Evolutionary conservation across 768 basidiomycete genomes (phyloP), one percentile per base, ranked within the genome.

Genomic region (Kockovaella imperatae): DNA sequence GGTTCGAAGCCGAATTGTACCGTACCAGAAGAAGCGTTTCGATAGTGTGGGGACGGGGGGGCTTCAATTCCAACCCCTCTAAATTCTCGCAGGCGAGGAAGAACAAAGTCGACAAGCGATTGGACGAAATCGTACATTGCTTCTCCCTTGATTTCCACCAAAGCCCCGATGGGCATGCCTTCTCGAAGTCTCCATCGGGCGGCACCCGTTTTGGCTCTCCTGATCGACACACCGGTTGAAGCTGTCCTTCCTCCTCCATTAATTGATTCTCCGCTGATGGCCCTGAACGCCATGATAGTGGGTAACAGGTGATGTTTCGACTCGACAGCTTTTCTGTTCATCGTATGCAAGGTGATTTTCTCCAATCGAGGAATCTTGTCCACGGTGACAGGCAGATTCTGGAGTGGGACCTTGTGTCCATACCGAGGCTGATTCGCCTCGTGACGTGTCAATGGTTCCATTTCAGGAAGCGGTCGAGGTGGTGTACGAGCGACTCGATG

Each of bases 111-210:
- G 61, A 82, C 80, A 60, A 99, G 78, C 6, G 81, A 82, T 48
- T 80, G 80, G 48, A 97, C 75, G 72, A 97, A 96, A 60, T 87
- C 85, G 75, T 87, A 96, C 91, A 97, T 96, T 58, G 83, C 80
- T 40, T 84, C 82, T 13, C 91, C 91, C 65, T 80, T 82, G 58
- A 99, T 73, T 67, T 86, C 86, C 52, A 96, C 88, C 74, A 90
- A 90, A 55, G 80, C 87, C 51, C 88, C 89, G 17, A 84, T 75
- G 0, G 93, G 87, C 40, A 86, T 68, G 20, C 85, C 84, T 0
- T 82, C 80, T 28, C 93, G 77, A 31, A 91, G 79, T 54, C 72
- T 72, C 86, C 88, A 97, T 0, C 85, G 83, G 28, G 84, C 71
- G 72, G 85, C 64, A 69, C 78, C 71, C 68, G 75, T 47, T 83